Conservation (phyloP, 2,329 filamentous ascomycete species). For the Hypoxylon sp. region DNA sequence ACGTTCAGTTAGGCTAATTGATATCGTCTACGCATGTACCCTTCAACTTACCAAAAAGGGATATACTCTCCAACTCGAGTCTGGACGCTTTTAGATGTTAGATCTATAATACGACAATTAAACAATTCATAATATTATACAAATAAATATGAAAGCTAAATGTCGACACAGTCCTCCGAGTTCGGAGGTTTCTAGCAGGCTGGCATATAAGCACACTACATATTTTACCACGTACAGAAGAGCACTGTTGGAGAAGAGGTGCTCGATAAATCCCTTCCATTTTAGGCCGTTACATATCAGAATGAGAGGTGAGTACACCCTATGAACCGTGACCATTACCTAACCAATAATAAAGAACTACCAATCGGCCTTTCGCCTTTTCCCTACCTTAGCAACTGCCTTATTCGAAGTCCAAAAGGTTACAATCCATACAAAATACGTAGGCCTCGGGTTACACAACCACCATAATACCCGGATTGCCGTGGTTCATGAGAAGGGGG, state of each 20-base stretch:
- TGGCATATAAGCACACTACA: background rate
- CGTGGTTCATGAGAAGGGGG: slow-evolving; percentile 35
- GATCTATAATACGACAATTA: slow-evolving; percentile 1
- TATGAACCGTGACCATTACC: slow-evolving; percentile 8
- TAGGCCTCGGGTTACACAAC: slow-evolving; percentile 38
- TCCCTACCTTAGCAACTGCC: slow-evolving; percentile 4
- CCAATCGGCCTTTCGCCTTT: slow-evolving; percentile 2
- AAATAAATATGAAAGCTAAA: no score
- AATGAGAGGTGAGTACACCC: slow-evolving; percentile 28
- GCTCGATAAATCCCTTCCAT: slow-evolving; percentile 2
- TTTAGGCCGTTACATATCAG: slow-evolving; percentile 11
- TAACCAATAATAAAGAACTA: slow-evolving; percentile 3
- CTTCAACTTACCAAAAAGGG: background rate
- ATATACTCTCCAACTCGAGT: background rate
- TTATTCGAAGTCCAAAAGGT: slow-evolving; percentile 11
- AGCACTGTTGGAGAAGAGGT: background rate
- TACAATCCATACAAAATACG: slow-evolving; percentile 10
- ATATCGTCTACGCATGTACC: slow-evolving; percentile 6
- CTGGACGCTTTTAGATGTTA: background rate
- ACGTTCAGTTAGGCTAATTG: slow-evolving; percentile 16
- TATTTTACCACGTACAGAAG: background rate
- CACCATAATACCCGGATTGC: slow-evolving; percentile 46
- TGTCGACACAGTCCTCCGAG: no score
- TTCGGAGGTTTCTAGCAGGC: background rate
- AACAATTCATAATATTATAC: no score